Percentiles rank a stretch among this genome's conserved stretches.
These are phyloP conservation scores for Debaryomyces subglobosus DNA, from an alignment of 1,139 yeast species.

Conservation along the genomic window DNA sequence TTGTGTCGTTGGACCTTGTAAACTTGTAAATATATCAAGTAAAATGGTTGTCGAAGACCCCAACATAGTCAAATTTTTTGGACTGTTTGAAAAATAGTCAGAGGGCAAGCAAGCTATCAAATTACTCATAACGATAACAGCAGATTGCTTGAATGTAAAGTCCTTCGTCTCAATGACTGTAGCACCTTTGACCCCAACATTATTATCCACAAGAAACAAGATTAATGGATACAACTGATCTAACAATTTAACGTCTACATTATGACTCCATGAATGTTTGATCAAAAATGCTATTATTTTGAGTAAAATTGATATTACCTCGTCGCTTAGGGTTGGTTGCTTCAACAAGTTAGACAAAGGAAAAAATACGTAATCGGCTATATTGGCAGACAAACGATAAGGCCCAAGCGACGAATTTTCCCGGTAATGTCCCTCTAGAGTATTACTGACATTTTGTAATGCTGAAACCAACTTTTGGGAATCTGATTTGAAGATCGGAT, in stretches of 20 bases:
- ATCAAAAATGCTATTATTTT: constrained; percentile 33
- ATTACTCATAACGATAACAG: constrained; percentile 21
- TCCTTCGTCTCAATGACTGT: constrained; percentile 9
- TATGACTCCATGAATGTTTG: constrained; percentile 35
- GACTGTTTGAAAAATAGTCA: constrained; percentile 23
- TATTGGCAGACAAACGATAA: constrained; percentile 30
- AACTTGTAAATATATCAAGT: constrained; percentile 21
- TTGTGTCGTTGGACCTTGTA: constrained; percentile 14
- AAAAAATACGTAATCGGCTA: constrained; percentile 48
- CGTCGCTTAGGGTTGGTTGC: constrained; percentile 26
- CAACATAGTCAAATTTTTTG: constrained; percentile 26
- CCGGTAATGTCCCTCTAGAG: constrained; percentile 20
- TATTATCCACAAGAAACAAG: constrained; percentile 18
- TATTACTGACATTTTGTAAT: constrained; percentile 13
- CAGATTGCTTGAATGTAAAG: constrained; percentile 24
- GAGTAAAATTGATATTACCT: constrained; percentile 26
- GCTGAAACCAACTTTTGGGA: constrained; percentile 16
- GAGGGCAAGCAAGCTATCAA: constrained; percentile 23
- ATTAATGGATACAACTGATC: constrained; percentile 43
- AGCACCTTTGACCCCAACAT: constrained; percentile 2
- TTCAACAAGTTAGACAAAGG: constrained; percentile 42
- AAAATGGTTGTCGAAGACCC: constrained; percentile 31
- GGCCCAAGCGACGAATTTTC: constrained; percentile 15
- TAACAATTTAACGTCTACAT: constrained; percentile 25
- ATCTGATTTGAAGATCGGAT: constrained; percentile 16